A percentile compares a stretch with the other conserved stretches of the same genome.
These are phyloP conservation scores for Bondarzewia mesenterica DNA, from an alignment of 1,284 basidiomycete genomes.

Conservation along the genomic window DNA sequence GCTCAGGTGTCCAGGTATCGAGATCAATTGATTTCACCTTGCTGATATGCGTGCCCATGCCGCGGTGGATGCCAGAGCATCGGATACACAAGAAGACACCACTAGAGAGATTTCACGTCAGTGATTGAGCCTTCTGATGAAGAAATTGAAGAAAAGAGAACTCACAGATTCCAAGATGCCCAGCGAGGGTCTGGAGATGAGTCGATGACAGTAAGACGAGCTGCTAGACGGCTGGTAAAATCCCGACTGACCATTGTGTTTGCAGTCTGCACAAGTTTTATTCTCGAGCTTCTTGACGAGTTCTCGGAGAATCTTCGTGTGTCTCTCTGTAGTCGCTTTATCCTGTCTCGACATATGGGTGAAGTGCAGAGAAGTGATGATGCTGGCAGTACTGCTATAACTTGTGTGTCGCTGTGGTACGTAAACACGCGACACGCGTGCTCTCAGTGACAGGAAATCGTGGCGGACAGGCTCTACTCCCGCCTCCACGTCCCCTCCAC, in stretches of 20 bases:
- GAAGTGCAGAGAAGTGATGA: no score
- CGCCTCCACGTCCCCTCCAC: no score
- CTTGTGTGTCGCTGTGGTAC: no score
- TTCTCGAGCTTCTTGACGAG: constrained; percentile 87
- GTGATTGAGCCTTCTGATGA: background rate
- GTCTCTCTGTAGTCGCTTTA: constrained; percentile 75
- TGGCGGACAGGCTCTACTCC: no score
- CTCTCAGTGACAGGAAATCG: no score
- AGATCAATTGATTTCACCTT: constrained; percentile 97
- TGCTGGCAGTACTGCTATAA: no score
- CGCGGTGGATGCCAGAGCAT: constrained; percentile 96
- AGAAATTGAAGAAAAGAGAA: constrained; percentile 8
- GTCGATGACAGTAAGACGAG: constrained; percentile 9
- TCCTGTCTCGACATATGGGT: constrained; percentile 63
- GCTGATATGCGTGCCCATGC: constrained; percentile 97
- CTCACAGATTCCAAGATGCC: constrained; percentile 96
- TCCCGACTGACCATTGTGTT: constrained; percentile 65
- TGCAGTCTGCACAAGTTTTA: constrained; percentile 91
- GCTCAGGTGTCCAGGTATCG: constrained; percentile 96
- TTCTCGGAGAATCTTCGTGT: constrained; percentile 73
- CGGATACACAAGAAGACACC: constrained; percentile 94
- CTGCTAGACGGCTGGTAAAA: constrained; percentile 1
- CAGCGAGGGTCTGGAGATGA: constrained; percentile 78
- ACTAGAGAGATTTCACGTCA: constrained; percentile 30
- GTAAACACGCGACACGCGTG: no score